Conservation (phyloP, 106 monocot genomes). For the Phalaenopsis aphrodite region DNA sequence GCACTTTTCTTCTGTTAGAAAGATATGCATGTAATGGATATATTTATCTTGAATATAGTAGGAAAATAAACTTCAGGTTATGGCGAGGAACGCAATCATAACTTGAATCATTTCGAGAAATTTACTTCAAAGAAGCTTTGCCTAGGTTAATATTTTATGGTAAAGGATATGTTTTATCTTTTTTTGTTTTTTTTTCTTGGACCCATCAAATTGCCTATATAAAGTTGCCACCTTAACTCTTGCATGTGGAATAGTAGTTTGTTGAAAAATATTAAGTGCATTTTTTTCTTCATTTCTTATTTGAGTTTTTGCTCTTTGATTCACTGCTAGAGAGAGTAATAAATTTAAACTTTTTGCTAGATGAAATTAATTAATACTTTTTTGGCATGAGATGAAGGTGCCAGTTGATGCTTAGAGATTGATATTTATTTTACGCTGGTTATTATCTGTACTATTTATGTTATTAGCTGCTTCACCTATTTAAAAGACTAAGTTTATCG, state of each 20-base stretch:
- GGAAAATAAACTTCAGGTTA: too few species aligned
- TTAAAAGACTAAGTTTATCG: neutral
- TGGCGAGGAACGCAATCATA: neutral
- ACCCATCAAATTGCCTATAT: too few species aligned
- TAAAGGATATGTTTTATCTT: too few species aligned
- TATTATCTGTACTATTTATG: neutral
- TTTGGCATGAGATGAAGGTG: neutral
- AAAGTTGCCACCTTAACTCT: too few species aligned
- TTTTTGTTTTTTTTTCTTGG: too few species aligned
- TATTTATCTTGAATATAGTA: too few species aligned
- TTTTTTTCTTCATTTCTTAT: too few species aligned
- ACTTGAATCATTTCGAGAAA: neutral
- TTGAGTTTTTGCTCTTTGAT: too few species aligned
- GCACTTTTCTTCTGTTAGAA: neutral
- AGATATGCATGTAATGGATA: neutral
- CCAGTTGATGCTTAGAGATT: neutral
- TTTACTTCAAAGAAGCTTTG: neutral
- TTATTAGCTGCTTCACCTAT: neutral
- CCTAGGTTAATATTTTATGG: too few species aligned
- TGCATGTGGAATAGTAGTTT: too few species aligned
- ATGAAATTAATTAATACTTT: neutral
- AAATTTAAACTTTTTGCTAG: neutral
- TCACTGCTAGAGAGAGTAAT: too few species aligned
- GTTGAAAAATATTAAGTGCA: too few species aligned
- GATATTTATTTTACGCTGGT: neutral